These are phyloP conservation scores for Mucor plumbeus DNA, from an alignment of 371 early-diverging fungal genomes.

Conservation along the genomic window DNA sequence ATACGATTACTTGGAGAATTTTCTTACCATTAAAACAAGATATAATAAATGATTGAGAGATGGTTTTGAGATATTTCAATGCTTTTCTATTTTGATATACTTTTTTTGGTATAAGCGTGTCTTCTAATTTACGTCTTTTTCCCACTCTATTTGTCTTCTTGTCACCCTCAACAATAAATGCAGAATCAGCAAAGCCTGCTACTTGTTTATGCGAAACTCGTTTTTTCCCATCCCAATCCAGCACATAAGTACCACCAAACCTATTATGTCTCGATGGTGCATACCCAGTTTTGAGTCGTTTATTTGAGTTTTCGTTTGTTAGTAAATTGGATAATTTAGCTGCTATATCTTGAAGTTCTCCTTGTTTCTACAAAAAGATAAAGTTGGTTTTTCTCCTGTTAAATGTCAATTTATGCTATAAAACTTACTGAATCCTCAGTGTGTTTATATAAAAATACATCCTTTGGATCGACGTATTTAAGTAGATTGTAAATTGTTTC, in stretches of 20 bases:
- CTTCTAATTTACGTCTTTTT: slow-evolving; percentile 39
- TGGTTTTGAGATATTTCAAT: slow-evolving; percentile 35
- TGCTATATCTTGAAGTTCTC: slow-evolving; percentile 20
- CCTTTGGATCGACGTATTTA: slow-evolving; percentile 53
- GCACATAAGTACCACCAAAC: slow-evolving; percentile 64
- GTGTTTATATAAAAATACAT: slow-evolving; percentile 33
- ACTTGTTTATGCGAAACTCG: slow-evolving; percentile 46
- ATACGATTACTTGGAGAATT: neutral
- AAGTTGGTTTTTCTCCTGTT: neutral
- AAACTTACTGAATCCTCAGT: slow-evolving; percentile 8
- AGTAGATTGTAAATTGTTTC: slow-evolving; percentile 71
- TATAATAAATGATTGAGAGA: slow-evolving; percentile 55
- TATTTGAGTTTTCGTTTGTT: slow-evolving; percentile 33
- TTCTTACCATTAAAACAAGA: slow-evolving; percentile 68
- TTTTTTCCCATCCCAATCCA: slow-evolving; percentile 50
- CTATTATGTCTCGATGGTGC: slow-evolving; percentile 53
- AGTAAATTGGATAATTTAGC: slow-evolving; percentile 32
- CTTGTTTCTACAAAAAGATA: slow-evolving; percentile 9
- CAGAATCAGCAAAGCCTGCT: slow-evolving; percentile 49
- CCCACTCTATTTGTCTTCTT: slow-evolving; percentile 47
- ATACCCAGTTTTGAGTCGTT: slow-evolving; percentile 28
- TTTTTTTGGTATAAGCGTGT: slow-evolving; percentile 23
- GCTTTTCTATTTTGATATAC: slow-evolving; percentile 35
- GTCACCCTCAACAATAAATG: slow-evolving; percentile 47
- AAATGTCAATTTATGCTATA: neutral